These are phyloP conservation scores for Pyrenula massariospora DNA, from an alignment of 495 filamentous ascomycete genomes.

Conservation along the genomic window DNA sequence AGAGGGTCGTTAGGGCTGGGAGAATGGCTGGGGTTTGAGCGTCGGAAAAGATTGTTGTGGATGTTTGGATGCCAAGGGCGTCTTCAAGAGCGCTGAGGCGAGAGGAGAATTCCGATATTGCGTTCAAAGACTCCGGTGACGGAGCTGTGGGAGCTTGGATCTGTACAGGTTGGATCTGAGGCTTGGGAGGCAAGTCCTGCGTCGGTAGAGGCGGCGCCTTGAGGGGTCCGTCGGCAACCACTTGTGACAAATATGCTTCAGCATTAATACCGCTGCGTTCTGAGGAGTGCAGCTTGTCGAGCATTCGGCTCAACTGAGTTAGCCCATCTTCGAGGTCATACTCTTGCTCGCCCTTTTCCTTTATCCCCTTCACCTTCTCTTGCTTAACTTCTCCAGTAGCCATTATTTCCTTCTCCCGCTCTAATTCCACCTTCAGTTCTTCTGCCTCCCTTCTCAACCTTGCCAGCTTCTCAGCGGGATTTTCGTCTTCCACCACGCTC, in stretches of 20 bases:
- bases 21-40: conserved; percentile 68
- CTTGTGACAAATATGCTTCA: conserved; percentile 21
- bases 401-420: conserved; percentile 25
- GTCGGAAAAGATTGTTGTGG: conserved; percentile 52
- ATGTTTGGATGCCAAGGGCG: conserved; percentile 63
- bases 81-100: conserved; percentile 70
- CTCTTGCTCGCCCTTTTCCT: conserved; percentile 14
- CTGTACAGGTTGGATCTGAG: conserved; percentile 3
- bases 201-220: conserved; percentile 1
- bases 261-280: conserved; percentile 18
- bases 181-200: conserved; percentile 1
- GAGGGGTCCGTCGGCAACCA: conserved; percentile 13
- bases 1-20: conserved; percentile 56
- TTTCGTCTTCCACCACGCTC: conserved; percentile 56
- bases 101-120: conserved; percentile 78
- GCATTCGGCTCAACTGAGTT: conserved; percentile 49
- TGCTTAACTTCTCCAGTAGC: conserved; percentile 10
- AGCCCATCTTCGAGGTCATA: conserved; percentile 32
- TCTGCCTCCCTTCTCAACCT: conserved; percentile 66
- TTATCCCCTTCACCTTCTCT: conserved; percentile 13
- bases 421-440: conserved; percentile 61
- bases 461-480: conserved; percentile 63
- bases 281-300: conserved; percentile 43
- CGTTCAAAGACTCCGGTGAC: conserved; percentile 53
- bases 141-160: conserved; percentile 37